These are phyloP conservation scores for Fusarium robinianum DNA, from an alignment of 2,329 filamentous ascomycete species.

Conservation along the genomic window DNA sequence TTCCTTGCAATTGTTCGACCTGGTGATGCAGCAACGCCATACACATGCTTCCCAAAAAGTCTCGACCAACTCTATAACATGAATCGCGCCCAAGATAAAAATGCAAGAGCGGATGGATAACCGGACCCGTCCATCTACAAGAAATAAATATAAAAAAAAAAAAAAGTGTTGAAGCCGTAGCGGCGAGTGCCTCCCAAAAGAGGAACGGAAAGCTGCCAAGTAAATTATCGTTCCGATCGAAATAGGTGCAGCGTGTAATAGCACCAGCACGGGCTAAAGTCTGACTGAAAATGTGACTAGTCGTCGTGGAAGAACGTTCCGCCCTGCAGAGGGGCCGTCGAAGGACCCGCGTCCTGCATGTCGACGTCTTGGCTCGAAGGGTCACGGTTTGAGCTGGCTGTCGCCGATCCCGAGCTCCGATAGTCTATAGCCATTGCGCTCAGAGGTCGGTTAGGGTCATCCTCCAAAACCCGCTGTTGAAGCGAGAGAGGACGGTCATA, in stretches of 20 bases:
- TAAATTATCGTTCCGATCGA: too few species aligned
- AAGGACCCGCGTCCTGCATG: constrained; percentile 61
- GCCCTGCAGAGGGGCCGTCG: constrained; percentile 56
- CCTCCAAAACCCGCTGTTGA: constrained; percentile 52
- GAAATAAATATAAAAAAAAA: too few species aligned
- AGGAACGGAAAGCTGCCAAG: too few species aligned
- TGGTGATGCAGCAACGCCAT: constrained; percentile 44
- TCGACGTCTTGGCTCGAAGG: constrained; percentile 53
- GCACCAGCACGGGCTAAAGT: too few species aligned
- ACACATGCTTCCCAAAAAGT: constrained; percentile 43
- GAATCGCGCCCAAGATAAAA: constrained; percentile 38
- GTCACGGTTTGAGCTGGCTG: constrained; percentile 41
- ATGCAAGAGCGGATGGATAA: constrained; percentile 37
- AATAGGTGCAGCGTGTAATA: too few species aligned
- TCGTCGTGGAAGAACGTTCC: constrained; percentile 58
- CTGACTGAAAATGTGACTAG: constrained; percentile 23
- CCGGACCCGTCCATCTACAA: constrained; percentile 30
- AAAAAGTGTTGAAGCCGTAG: constrained; percentile 29
- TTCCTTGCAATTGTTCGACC: constrained; percentile 35
- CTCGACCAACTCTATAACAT: constrained; percentile 40
- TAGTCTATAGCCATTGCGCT: constrained; percentile 56
- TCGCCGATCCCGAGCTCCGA: constrained; percentile 39
- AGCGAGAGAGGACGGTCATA: constrained; percentile 58
- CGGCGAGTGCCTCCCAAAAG: constrained; percentile 16
- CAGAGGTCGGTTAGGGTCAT: constrained; percentile 52